These are phyloP conservation scores for Ogataea ganodermae DNA, from an alignment of 805 yeast species.

Conservation along the genomic window DNA sequence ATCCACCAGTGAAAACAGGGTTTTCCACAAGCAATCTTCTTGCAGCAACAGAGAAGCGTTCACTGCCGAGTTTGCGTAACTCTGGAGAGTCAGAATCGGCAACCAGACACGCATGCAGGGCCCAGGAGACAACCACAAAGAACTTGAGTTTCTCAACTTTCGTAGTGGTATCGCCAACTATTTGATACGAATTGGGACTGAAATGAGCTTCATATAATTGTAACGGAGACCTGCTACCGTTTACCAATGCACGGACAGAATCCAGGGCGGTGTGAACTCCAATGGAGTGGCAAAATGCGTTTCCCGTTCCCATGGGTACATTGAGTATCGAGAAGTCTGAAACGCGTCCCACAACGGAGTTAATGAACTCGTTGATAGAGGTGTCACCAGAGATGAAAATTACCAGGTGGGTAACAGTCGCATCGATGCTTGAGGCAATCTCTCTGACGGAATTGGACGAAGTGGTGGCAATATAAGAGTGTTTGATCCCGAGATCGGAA, in stretches of 20 bases:
- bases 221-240: slow-evolving; percentile 31
- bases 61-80: slow-evolving; percentile 60
- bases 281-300: slow-evolving; percentile 70
- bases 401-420: slow-evolving; percentile 40
- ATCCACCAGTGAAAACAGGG: slow-evolving; percentile 53
- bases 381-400: slow-evolving; percentile 85
- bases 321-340: slow-evolving; percentile 31
- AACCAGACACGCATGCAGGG: slow-evolving; percentile 81
- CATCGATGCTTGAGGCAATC: slow-evolving; percentile 39
- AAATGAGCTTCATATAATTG: slow-evolving; percentile 47
- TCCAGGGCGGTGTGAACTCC: slow-evolving; percentile 39
- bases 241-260: slow-evolving; percentile 41
- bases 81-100: slow-evolving; percentile 76
- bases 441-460: slow-evolving; percentile 40
- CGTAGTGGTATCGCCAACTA: slow-evolving; percentile 13
- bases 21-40: slow-evolving; percentile 47
- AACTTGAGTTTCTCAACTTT: slow-evolving; percentile 34
- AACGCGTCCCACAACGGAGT: slow-evolving; percentile 33
- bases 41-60: slow-evolving; percentile 74
- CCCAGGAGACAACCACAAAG: slow-evolving; percentile 78
- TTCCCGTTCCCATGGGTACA: slow-evolving; percentile 86
- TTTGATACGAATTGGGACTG: slow-evolving; percentile 36
- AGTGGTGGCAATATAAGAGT: slow-evolving; percentile 44
- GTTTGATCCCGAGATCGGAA: slow-evolving; percentile 36
- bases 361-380: slow-evolving; percentile 73